Base-by-base conservation (phyloP, 163 green algal genomes). In the Volvox carteri region DNA sequence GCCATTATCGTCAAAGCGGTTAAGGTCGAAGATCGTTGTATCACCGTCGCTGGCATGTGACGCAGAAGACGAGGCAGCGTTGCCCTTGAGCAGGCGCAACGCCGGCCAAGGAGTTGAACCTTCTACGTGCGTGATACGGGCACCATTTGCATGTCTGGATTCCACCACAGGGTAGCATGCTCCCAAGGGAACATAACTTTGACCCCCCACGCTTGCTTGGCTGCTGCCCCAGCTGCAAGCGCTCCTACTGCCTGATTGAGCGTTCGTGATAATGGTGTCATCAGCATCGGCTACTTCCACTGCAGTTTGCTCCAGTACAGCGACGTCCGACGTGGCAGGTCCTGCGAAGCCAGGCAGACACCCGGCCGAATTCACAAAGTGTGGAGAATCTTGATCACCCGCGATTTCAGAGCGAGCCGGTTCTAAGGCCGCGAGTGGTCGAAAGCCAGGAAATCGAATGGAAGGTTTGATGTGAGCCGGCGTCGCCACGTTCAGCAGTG, bases 361-460 rank as follows among this genome's bases (percentile, higher is more conserved):
- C 54, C 28, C 54, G 19, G 54, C 7, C 8, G 54, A 65, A 65
- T n/a, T n/a, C n/a, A 11, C 54, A 65, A 5, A 11, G 54, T 23
- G 28, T 12, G 54, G 54, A 23, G 4, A 19, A 11, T 65, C 54
- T 4, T 65, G 25, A 30, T 23, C 54, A 65, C 19, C 4, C 28
- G 54, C 28, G 25, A 19, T 18, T 14, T n/a, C n/a, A n/a, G n/a
- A n/a, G n/a, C n/a, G n/a, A n/a, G n/a, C n/a, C n/a, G n/a, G n/a
- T n/a, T n/a, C n/a, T n/a, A n/a, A 54, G 41, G 30, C 11, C 33
- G 50, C 18, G 9, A 84, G 75, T 23, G 75, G 14, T 30, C 48
- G 75, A 39, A 84, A 84, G 75, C 75, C 75, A 9, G 75, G 75
- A 33, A 84, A 84, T n/a, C 30, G 41, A 19, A 48, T 84, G n/a